phyloP scores from a whole-genome alignment of 495 filamentous ascomycete species.

The Penicillium argentinense region DNA sequence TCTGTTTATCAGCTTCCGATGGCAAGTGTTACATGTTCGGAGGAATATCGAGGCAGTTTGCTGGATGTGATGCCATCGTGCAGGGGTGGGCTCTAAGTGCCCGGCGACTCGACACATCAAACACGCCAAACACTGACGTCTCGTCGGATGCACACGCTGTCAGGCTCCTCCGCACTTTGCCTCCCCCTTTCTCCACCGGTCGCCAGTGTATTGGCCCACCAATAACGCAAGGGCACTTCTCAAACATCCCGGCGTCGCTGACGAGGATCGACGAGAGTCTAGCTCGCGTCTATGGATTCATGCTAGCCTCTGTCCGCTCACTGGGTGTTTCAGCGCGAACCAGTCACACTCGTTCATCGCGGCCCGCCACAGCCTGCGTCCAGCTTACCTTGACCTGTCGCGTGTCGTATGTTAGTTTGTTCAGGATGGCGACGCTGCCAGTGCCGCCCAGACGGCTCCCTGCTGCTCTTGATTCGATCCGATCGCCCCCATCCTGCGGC shows the following conservation, averaged over 20 bases:
- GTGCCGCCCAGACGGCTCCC: not conserved
- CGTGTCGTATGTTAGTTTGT: slow-evolving; percentile 13
- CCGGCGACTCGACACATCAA: not conserved
- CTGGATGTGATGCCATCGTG: not conserved
- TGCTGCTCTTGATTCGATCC: not conserved
- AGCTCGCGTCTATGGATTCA: slow-evolving; percentile 14
- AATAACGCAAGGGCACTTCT: slow-evolving; percentile 14
- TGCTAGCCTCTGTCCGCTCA: not conserved
- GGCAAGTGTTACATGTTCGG: slow-evolving; percentile 4
- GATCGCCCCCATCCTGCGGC: not conserved
- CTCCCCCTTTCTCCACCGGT: slow-evolving; percentile 4
- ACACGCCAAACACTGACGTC: not conserved
- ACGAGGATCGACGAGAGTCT: slow-evolving; percentile 8
- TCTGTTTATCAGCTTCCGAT: no score
- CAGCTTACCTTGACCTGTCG: slow-evolving; percentile 16
- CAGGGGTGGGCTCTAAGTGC: not conserved
- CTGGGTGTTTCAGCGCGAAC: slow-evolving; percentile 19
- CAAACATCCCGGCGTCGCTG: slow-evolving; percentile 12
- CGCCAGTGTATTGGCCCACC: slow-evolving; percentile 10
- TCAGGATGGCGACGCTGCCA: slow-evolving; percentile 4
- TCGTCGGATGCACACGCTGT: not conserved
- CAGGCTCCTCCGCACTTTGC: slow-evolving; percentile 2
- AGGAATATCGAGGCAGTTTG: not conserved
- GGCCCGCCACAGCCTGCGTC: slow-evolving; percentile 10
- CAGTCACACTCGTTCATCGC: slow-evolving; percentile 10